phyloP scores from a whole-genome alignment of 352 stramenopile species.

The Achlya hypogyna region DNA sequence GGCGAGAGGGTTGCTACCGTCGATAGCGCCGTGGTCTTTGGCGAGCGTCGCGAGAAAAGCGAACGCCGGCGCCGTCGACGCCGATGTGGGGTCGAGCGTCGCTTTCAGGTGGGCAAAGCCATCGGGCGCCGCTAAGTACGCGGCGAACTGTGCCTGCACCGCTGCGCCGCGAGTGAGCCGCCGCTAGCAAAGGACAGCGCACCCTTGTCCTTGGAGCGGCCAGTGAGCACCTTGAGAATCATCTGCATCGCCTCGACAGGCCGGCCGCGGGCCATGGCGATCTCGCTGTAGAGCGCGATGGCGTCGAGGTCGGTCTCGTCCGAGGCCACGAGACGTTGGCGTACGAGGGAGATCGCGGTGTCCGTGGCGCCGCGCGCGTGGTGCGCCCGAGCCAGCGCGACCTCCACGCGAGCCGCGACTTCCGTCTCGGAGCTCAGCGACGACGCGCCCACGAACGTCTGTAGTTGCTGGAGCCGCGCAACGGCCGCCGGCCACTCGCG shows the following conservation, averaged over 20 bases:
- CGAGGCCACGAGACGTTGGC: conserved; percentile 45
- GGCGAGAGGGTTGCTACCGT: too few relatives aligned
- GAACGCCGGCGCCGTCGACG: conserved; percentile 49
- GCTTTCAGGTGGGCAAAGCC: conserved; percentile 38
- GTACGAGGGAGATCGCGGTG: conserved; percentile 40
- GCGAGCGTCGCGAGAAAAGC: conserved; percentile 66
- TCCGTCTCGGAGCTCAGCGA: neutral
- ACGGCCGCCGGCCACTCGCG: neutral
- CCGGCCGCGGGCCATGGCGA: conserved; percentile 51
- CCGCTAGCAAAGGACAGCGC: neutral
- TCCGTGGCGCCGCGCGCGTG: conserved; percentile 38
- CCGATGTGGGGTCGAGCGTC: conserved; percentile 28
- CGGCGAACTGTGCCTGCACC: conserved; percentile 45
- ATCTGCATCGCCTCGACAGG: conserved; percentile 58
- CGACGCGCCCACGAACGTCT: conserved; percentile 18
- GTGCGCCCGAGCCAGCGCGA: conserved; percentile 38
- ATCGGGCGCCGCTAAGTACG: conserved; percentile 28
- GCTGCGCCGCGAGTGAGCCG: neutral
- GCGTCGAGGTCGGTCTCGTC: conserved; percentile 46
- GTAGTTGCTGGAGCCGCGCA: neutral
- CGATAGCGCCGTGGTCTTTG: conserved; percentile 54
- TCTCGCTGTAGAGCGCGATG: conserved; percentile 44
- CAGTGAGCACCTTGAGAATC: conserved; percentile 49
- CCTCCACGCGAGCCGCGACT: conserved; percentile 39
- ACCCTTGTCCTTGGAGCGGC: conserved; percentile 34